Percentiles rank a stretch among this genome's conserved stretches.
These are phyloP conservation scores for Solanum microdontum DNA, from an alignment of 257 asterid genomes.

Conservation along the genomic window DNA sequence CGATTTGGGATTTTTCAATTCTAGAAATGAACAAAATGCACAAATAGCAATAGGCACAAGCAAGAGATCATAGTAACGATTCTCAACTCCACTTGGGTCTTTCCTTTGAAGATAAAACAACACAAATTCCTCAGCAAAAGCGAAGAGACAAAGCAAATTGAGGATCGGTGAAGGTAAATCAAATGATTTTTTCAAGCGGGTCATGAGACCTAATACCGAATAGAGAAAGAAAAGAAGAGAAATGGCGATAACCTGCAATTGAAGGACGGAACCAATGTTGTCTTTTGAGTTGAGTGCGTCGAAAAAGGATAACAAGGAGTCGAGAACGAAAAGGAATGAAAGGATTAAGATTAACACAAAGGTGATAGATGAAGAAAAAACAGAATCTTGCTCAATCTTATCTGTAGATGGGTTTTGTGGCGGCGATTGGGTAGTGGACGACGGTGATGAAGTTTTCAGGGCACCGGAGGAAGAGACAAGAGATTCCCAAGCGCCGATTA, in stretches of 20 bases:
- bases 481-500: constrained; percentile 74
- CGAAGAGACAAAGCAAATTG: constrained; percentile 49
- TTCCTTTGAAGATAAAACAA: constrained; percentile 60
- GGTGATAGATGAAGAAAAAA: constrained; percentile 41
- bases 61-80: constrained; percentile 64
- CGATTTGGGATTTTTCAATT: constrained; percentile 43
- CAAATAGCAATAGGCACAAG: constrained; percentile 70
- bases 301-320: constrained; percentile 53
- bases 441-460: constrained; percentile 5
- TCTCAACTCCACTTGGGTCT: constrained; percentile 82
- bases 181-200: constrained; percentile 18
- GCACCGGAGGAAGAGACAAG: constrained; percentile 27
- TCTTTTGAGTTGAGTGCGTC: constrained; percentile 59
- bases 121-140: constrained; percentile 70
- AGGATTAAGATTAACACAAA: constrained; percentile 40
- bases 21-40: constrained; percentile 58
- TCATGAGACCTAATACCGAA: constrained; percentile 50
- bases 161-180: constrained; percentile 37
- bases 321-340: constrained; percentile 37
- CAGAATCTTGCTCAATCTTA: constrained; percentile 1
- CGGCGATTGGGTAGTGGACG: constrained; percentile 10
- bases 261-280: constrained; percentile 51
- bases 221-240: constrained; percentile 47
- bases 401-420: constrained; percentile 6
- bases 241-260: constrained; percentile 54